phyloP scores from a whole-genome alignment of 176 grass and related monocot species.

The Eremochloa ophiuroides region DNA sequence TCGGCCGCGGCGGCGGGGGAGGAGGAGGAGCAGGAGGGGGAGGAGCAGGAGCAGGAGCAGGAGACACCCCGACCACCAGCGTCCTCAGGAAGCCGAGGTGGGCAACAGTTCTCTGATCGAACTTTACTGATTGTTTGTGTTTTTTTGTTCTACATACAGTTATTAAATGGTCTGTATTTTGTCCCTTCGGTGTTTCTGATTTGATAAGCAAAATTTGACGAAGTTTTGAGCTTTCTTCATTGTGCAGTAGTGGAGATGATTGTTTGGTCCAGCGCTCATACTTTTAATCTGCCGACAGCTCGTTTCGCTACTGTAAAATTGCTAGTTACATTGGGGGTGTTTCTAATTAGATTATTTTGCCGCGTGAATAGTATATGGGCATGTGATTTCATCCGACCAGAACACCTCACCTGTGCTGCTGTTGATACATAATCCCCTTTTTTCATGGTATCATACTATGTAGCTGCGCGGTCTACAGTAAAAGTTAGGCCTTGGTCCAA shows the following conservation, averaged over 20 bases:
- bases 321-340: not conserved
- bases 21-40: not conserved
- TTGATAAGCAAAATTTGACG: not conserved
- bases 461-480: not conserved
- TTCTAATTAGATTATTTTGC: not conserved
- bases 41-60: not conserved
- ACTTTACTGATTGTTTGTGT: not conserved
- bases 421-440: not conserved
- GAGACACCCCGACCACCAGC: constrained; percentile 47
- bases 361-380: not conserved
- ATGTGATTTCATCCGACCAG: not conserved
- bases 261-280: not conserved
- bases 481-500: not conserved
- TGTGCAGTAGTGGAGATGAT: not conserved
- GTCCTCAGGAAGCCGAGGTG: constrained; percentile 71
- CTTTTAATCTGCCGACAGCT: not conserved
- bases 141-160: not conserved
- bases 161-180: not conserved
- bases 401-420: not conserved
- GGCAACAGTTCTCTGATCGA: not conserved
- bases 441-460: not conserved
- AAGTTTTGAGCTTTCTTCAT: not conserved
- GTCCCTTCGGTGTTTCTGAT: not conserved
- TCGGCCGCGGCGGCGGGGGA: not conserved
- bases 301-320: not conserved